phyloP scores from a whole-genome alignment of 768 basidiomycete species.

The Boletus pseudo-olivaceus region DNA sequence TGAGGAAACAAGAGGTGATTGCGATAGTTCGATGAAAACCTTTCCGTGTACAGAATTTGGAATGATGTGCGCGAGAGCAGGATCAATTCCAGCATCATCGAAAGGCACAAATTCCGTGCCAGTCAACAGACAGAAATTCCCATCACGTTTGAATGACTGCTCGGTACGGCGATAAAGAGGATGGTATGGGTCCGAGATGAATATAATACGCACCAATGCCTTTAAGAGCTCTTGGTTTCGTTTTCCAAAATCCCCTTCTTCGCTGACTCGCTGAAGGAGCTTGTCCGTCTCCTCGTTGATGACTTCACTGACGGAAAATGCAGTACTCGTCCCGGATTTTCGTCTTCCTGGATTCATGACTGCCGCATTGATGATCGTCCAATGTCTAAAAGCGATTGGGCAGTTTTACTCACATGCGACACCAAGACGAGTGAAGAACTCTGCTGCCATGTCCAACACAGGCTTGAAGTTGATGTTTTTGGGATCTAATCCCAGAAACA shows the following conservation, averaged over 20 bases:
- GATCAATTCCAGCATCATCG: neutral
- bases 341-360: too few species aligned
- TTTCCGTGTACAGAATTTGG: neutral
- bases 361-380: too few species aligned
- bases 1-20: neutral
- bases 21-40: neutral
- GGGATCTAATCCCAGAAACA: neutral
- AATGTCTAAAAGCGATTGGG: too few species aligned
- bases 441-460: too few species aligned
- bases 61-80: neutral
- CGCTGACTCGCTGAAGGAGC: neutral
- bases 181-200: neutral
- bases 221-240: neutral
- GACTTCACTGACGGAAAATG: neutral
- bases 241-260: neutral
- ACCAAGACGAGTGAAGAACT: too few species aligned
- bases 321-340: too few species aligned
- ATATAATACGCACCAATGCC: constrained; percentile 3
- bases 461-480: too few species aligned
- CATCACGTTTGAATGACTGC: constrained; percentile 6
- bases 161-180: neutral
- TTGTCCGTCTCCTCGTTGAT: neutral
- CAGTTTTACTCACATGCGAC: too few species aligned
- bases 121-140: neutral
- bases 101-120: neutral